Evolutionary conservation across 352 stramenopile genomes (phyloP).

Genomic region (Phytophthora pseudosyringae): DNA sequence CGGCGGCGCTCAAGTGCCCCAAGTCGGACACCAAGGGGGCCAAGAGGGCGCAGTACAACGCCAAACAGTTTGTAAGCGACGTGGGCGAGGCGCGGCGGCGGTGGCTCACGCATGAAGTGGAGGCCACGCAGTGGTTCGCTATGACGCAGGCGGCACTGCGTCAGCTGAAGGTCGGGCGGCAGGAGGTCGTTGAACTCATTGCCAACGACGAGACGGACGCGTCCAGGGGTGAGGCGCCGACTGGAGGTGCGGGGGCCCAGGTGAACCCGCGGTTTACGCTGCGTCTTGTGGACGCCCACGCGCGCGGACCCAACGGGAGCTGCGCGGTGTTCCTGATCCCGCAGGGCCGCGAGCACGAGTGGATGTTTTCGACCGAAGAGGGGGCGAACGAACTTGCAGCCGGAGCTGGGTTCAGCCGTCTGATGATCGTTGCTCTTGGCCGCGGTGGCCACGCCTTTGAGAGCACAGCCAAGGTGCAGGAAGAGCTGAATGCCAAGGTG

Average conservation of each 20-base stretch:
- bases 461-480: slow-evolving; percentile 69
- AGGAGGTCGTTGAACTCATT: slow-evolving; percentile 67
- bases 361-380: slow-evolving; percentile 78
- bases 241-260: slow-evolving; percentile 21
- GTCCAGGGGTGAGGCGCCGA: slow-evolving; percentile 11
- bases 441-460: slow-evolving; percentile 65
- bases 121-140: slow-evolving; percentile 65
- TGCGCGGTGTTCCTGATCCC: slow-evolving; percentile 82
- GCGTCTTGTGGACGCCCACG: slow-evolving; percentile 59
- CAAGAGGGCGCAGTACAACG: slow-evolving; percentile 49
- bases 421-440: slow-evolving; percentile 74
- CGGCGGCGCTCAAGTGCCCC: slow-evolving; percentile 45
- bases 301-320: slow-evolving; percentile 55
- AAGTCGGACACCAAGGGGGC: slow-evolving; percentile 25
- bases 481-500: slow-evolving; percentile 75
- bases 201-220: slow-evolving; percentile 43
- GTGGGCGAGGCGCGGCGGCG: slow-evolving; percentile 37
- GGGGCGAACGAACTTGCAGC: slow-evolving; percentile 65
- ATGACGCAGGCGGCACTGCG: slow-evolving; percentile 60
- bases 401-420: slow-evolving; percentile 68
- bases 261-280: slow-evolving; percentile 62
- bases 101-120: slow-evolving; percentile 63
- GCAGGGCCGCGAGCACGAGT: slow-evolving; percentile 84
- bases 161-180: slow-evolving; percentile 55
- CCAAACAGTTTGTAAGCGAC: slow-evolving; percentile 46